Evolutionary conservation across 2,329 filamentous ascomycete genomes (phyloP).

Genomic region (Sporothrix sp.): DNA sequence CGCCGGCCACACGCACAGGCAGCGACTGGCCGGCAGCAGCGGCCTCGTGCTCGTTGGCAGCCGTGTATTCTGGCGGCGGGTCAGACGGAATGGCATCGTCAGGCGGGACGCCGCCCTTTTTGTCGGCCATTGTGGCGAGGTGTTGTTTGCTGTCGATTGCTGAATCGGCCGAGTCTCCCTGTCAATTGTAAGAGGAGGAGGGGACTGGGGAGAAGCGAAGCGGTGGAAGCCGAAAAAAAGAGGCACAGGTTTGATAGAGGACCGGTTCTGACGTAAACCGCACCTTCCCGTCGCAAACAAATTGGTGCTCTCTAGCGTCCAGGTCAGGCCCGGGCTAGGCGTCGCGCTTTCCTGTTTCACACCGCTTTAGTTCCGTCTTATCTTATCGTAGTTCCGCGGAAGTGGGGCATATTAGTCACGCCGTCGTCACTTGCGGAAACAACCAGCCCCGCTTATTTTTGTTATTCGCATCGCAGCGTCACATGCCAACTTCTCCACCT

Average conservation of each 20-base stretch:
- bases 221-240: no score
- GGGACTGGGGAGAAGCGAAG: no score
- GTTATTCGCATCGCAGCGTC: conserved; percentile 4
- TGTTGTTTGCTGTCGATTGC: no score
- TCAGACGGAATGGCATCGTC: conserved; percentile 24
- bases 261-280: no score
- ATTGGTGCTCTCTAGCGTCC: no score
- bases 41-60: conserved; percentile 30
- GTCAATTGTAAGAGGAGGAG: not conserved
- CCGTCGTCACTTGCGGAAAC: no score
- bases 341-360: not conserved
- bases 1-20: conserved; percentile 27
- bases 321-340: no score
- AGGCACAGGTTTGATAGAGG: no score
- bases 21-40: conserved; percentile 1
- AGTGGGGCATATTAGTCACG: no score
- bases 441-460: conserved; percentile 1
- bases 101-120: not conserved
- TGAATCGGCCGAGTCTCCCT: no score
- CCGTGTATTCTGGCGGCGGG: conserved; percentile 38
- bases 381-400: conserved; percentile 3
- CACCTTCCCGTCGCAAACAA: no score
- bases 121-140: conserved; percentile 15
- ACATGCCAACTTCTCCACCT: conserved; percentile 7
- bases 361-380: not conserved